Evolutionary conservation across 176 grass and related monocot species (phyloP), one percentile per base, ranked within the genome.

Genomic region (Thalia dealbata): DNA sequence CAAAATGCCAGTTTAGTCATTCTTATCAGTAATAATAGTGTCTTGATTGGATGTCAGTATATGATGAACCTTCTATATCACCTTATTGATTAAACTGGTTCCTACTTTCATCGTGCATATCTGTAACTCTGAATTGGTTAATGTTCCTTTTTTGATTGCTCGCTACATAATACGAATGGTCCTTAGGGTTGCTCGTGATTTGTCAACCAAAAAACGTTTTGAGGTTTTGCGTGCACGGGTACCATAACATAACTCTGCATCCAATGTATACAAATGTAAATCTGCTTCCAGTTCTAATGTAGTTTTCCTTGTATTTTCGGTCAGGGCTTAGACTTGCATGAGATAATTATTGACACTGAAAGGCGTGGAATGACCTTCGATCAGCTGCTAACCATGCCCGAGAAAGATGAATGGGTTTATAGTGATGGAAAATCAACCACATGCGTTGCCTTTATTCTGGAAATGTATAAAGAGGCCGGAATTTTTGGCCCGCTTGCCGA

Each of bases 351-450:
- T 26, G 93, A 96, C 75, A 90, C 89, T 12, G 89, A 96, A 81
- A 92, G 64, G 32, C 89, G 84, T 2, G 93, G 93, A 22, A 96
- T 96, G 93, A 90, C 79, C 75, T 96, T 96, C 44, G 93, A 96
- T 71, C 93, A 96, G 50, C 85, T 96, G 76, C 87, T 96, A 56
- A 88, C 86, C 72, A 90, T 92, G 63, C 93, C 93, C 21, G 93
- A 96, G 69, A 85, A 92, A 87, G 93, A 96, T 30, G 93, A 96
- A 78, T 96, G 93, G 93, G 73, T 88, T 16, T 96, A 96, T 56
- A 96, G 89, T 78, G 93, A 96, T 82, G 93, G 93, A 18, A 92
- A 96, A 88, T 96, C 95, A 80, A 97, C 95, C 3, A 97, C 87
- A 28, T 92, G 90, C 72, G 95, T 97, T 59, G 85, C 90, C 41